Evolutionary conservation across 2,329 filamentous ascomycete genomes (phyloP), one percentile per base, ranked within the genome.

Genomic region (Aspergillus pseudoglaucus): DNA sequence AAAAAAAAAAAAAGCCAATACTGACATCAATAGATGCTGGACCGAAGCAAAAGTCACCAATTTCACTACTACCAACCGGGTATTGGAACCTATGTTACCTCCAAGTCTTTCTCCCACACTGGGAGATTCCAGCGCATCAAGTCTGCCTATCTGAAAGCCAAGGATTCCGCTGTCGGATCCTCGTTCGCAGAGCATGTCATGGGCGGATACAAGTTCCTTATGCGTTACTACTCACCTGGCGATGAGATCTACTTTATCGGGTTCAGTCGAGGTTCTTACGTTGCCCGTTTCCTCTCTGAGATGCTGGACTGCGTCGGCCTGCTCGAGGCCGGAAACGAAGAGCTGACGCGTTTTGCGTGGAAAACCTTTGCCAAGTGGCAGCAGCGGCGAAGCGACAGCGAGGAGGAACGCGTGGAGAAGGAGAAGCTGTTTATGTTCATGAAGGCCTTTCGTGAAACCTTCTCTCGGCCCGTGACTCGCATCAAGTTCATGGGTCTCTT

Each of bases 401-500:
- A 63, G 12, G 58, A 64, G n/a, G 43, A 45, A 4, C 53, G 54
- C 15, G 47, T 54, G 42, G 58, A 65, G 43, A 65, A 63, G 48
- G 58, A 56, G 42, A 61, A 81, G 51, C 83, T 88, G 69, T 87
- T 86, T 55, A 68, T 77, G 6, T 90, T 87, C 59, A 86, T 91
- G 81, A 86, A 84, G 55, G 83, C 81, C 0, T 93, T 93, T 61
- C 79, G 87, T 17, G 85, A 90, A 65, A 91, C 87, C 0, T 93
- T 93, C 61, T 86, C 83, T 38, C 75, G 88, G 0, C 87, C 87
- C 0, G 84, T 90, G 1, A 78, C 82, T 9, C 77, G 85, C 0
- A 88, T 91, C 51, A 77, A 79, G 2, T 90, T 91, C 56, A 73
- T 93, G 1, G 88, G 88, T 0, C 75, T 93, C 0, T 93, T 91